Evolutionary conservation across 2,329 filamentous ascomycete species (phyloP).

Genomic region (Ophiosphaerella herpotricha): DNA sequence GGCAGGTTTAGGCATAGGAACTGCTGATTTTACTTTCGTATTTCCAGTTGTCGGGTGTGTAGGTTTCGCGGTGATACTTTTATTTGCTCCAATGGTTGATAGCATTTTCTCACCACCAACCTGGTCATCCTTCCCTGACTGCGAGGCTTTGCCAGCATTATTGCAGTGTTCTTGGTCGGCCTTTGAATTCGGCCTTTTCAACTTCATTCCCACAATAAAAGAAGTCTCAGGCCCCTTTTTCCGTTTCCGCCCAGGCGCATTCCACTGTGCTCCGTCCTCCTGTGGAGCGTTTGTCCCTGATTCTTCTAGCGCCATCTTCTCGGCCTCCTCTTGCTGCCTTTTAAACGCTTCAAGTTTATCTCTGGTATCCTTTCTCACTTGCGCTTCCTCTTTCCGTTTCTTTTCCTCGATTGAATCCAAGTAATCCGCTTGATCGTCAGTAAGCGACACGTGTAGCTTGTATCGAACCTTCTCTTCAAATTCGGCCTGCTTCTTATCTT

Average conservation of each 20-base stretch:
- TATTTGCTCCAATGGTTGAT: neutral
- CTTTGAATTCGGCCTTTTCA: constrained; percentile 44
- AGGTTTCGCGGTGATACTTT: neutral
- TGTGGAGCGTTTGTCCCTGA: constrained; percentile 41
- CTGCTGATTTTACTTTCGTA: constrained; percentile 9
- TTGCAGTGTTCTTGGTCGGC: neutral
- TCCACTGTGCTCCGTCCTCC: constrained; percentile 56
- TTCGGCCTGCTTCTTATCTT: constrained; percentile 83
- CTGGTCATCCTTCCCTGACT: constrained; percentile 1
- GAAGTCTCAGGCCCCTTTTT: constrained; percentile 51
- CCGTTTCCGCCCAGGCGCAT: constrained; percentile 55
- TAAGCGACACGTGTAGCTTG: constrained; percentile 77
- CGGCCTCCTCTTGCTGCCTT: constrained; percentile 62
- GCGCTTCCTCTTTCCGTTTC: constrained; percentile 60
- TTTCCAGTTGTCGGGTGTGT: neutral
- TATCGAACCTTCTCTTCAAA: constrained; percentile 75
- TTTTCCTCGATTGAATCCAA: constrained; percentile 64
- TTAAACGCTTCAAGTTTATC: constrained; percentile 65
- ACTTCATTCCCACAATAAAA: constrained; percentile 50
- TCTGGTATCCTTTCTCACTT: constrained; percentile 61
- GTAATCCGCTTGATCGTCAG: constrained; percentile 80
- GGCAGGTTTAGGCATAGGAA: constrained; percentile 20
- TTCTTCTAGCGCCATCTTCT: constrained; percentile 53
- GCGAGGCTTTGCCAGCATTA: neutral
- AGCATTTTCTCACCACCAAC: neutral